phyloP scores from a whole-genome alignment of 192 early-diverging fungal species.

The Piromyces finnis region DNA sequence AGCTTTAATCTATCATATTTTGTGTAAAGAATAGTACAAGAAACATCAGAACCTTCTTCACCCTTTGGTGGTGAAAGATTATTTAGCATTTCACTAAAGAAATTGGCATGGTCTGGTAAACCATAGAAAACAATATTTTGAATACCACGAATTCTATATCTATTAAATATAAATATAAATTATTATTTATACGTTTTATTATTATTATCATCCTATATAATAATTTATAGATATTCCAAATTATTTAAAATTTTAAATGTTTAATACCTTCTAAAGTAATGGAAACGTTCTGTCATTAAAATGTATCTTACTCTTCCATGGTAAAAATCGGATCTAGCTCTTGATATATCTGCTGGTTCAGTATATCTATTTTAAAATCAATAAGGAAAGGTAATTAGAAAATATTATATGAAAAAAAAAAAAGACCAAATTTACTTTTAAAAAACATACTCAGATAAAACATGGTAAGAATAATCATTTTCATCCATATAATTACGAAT shows the following conservation, averaged over 20 bases:
- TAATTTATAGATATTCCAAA: too few species aligned
- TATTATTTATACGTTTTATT: too few species aligned
- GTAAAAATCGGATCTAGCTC: slow-evolving; percentile 60
- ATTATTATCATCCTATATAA: too few species aligned
- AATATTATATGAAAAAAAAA: not conserved
- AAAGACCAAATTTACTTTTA: too few species aligned
- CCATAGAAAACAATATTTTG: slow-evolving; percentile 78
- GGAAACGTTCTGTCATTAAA: slow-evolving; percentile 86
- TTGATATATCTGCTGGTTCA: slow-evolving; percentile 50
- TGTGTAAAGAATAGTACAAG: slow-evolving; percentile 50
- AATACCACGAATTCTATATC: slow-evolving; percentile 66
- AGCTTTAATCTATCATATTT: slow-evolving; percentile 72
- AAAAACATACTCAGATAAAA: slow-evolving; percentile 59
- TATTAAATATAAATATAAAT: slow-evolving; percentile 4
- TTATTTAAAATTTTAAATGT: too few species aligned
- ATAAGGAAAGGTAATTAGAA: not conserved
- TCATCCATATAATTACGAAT: slow-evolving; percentile 74
- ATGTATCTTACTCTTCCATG: slow-evolving; percentile 59
- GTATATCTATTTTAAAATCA: slow-evolving; percentile 42
- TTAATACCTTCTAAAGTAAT: slow-evolving; percentile 68
- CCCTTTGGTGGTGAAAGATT: slow-evolving; percentile 28
- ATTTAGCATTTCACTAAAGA: slow-evolving; percentile 82
- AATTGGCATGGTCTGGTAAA: slow-evolving; percentile 65
- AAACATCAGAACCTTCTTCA: slow-evolving; percentile 19
- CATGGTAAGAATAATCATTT: slow-evolving; percentile 49